Base-by-base conservation (phyloP, 129 eudicot species). In the Calendula officinalis region DNA sequence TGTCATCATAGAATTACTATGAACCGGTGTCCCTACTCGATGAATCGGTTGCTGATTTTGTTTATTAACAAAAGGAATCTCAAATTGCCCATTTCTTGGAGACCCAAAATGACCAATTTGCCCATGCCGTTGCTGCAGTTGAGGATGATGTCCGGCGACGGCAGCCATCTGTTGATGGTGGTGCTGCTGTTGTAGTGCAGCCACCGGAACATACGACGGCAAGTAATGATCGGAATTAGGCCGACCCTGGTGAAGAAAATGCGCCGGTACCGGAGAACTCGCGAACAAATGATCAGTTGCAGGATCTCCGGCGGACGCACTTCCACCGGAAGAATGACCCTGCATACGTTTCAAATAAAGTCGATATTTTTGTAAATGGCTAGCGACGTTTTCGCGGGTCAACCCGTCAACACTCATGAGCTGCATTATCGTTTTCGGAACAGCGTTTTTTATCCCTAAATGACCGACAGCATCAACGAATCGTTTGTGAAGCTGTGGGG, bases 371-470 rank as follows among this genome's bases (percentile, higher is more conserved):
- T 92, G 99, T 40, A 92, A 52, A 45, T 92, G 99, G 60, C 96
- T 92, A 2, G 99, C 99, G 7, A 92, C 96, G 57, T 91, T 91
- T 51, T 91, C 98, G 2, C 96, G 73, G 7, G 98, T 91, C 63
- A 91, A 78, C 8, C 98, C 98, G 44, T 91, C 98, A 1, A 91
- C 98, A 61, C 96, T 87, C 98, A 91, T 91, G 42, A 87, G 81
- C 83, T 84, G 94, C 98, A 91, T 91, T 78, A 91, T 91, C 9
- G 98, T 91, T 76, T 91, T 91, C 11, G 98, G 98, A 16, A 91
- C 96, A n/a, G 96, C 98, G 58, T 85, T 91, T 51, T 91, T 91
- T 53, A 91, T 91, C 59, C 98, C 98, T 50, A 91, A 48, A 62
- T 91, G 98, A 60, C 90, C 98, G 55, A 91, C 98, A 0, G 96